phyloP scores from a whole-genome alignment of 768 basidiomycete genomes.

The Termitomyces heimii region DNA sequence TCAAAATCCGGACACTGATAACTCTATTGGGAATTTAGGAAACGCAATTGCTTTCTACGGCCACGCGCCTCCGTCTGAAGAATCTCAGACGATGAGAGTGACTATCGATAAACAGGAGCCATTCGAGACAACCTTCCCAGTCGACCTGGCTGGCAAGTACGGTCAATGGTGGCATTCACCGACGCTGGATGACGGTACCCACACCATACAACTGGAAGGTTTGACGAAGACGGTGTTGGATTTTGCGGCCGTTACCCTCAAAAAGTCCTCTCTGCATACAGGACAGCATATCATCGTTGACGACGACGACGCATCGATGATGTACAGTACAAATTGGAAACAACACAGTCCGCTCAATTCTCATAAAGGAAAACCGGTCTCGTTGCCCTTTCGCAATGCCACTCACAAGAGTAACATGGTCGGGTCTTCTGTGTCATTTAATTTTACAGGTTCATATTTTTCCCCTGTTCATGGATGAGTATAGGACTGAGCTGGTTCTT shows the following conservation, averaged over 20 bases:
- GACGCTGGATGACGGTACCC: background rate
- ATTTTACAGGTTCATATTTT: background rate
- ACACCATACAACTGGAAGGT: background rate
- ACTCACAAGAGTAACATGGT: background rate
- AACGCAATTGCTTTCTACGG: background rate
- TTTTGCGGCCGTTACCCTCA: background rate
- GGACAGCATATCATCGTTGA: conserved; percentile 5
- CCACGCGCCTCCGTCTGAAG: background rate
- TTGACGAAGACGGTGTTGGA: background rate
- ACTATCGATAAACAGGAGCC: background rate
- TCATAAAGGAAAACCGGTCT: background rate
- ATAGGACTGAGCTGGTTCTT: background rate
- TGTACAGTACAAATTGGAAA: background rate
- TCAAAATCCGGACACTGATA: background rate
- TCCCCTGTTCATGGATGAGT: background rate
- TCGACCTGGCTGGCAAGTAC: background rate
- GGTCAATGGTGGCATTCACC: conserved; percentile 6
- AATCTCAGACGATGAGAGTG: background rate
- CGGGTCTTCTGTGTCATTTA: background rate
- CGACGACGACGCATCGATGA: background rate
- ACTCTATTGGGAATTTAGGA: background rate
- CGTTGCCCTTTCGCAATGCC: background rate
- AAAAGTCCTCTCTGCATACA: background rate
- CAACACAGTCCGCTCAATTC: too few species aligned
- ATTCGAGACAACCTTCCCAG: background rate